Evolutionary conservation across 2,329 filamentous ascomycete genomes (phyloP), one percentile per base, ranked within the genome.

Genomic region (Colletotrichum higginsianum): DNA sequence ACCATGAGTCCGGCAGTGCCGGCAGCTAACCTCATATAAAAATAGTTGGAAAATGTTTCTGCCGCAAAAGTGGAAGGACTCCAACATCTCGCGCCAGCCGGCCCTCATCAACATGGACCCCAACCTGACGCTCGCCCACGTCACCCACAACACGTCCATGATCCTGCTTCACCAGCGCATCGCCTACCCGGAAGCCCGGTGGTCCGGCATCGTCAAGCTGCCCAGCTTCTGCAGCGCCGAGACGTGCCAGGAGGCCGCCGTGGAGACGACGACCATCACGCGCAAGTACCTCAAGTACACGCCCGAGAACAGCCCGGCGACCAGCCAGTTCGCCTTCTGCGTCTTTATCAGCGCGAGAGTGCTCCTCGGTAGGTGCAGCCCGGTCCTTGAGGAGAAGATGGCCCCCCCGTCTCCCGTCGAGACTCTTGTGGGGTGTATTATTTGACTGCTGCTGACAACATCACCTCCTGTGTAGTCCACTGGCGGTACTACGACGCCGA

Each of bases 61-160:
- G 0, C 83, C 84, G 2, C 79, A 80, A 47, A 80, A 82, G 69
- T 84, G 84, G 83, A 82, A 81, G n/a, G 79, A 80, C n/a, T 76
- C 78, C 2, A 78, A 79, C 3, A 77, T 79, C 1, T 78, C 78
- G 0, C 74, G 76, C 1, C 70, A 77, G 18, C 73, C 74, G 2
- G 75, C 74, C 0, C 73, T 77, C 0, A 76, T 74, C 21, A 74
- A 76, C 16, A 86, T 85, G 79, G 86, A 87, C 61, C 86, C 86
- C 0, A 87, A 87, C 56, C 76, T 87, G 21, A 86, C 86, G 0
- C 75, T 87, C 0, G 85, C 85, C 0, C 85, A 87, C 44, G 79
- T 85, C 12, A 87, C 84, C 0, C 86, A 87, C 57, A 87, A 87
- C 65, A 82, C 84, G 0, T 85, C 85, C 0, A 86, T 86, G 78